Base-by-base conservation (phyloP, 192 early-diverging fungal genomes). In the Coemansia aciculifera region DNA sequence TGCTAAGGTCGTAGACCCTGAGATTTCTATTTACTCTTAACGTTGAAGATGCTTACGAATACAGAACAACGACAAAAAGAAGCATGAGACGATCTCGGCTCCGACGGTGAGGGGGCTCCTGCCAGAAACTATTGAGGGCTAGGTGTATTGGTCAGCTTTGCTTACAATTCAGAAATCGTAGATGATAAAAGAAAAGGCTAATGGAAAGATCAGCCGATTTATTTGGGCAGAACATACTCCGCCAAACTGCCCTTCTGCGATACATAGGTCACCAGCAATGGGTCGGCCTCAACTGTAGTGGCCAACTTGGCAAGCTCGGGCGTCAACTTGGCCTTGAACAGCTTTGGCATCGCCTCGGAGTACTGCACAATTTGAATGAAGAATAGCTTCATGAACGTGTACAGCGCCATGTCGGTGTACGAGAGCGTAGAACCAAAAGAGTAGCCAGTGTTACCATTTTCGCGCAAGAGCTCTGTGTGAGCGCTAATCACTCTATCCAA, bases 401-500 rank as follows among this genome's bases (percentile, higher is more conserved):
- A 78, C 7, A 60, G 24, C 29, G 44, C 63, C 31, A 83, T 39
- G 46, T 88, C 87, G 3, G 71, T 70, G 19, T 84, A 71, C 1
- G 84, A 77, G 4, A 79, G 38, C 48, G 66, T 61, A 56, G 76
- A 60, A n/a, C 87, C 84, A 49, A 84, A 60, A 31, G 72, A 75
- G 61, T 78, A 75, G 2, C 87, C 87, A 36, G 74, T 88, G 57
- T 66, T 71, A 36, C 88, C 88, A 63, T 89, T 88, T 43, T 79
- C 64, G 31, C 43, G 39, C 48, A 87, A 71, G 19, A 69, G 42
- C 51, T 64, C 54, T n/a, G 79, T 71, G 39, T 84, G 81, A 13
- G 79, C 71, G 5, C 51, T 19, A 31, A 84, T 51, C 3, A 73
- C 46, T 38, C 72, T 78, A 11, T 44, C 70, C 27, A 71, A 42